Conservation (phyloP, 768 basidiomycete genomes). For the Gymnopilus dilepis region DNA sequence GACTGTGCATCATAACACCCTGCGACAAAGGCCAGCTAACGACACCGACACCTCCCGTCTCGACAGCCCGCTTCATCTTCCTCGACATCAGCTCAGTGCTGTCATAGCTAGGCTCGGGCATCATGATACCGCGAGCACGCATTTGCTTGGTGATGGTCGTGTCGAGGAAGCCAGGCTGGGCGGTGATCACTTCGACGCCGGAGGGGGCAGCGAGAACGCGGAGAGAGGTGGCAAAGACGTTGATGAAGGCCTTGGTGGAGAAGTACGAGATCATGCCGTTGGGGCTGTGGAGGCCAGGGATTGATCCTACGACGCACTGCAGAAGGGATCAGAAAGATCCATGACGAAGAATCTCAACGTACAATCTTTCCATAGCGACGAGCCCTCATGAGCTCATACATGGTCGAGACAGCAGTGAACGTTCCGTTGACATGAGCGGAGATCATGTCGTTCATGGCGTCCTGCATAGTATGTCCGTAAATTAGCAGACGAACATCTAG, state of each 20-base stretch:
- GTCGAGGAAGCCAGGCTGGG: conserved; percentile 34
- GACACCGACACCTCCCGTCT: conserved; percentile 32
- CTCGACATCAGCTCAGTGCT: conserved; percentile 28
- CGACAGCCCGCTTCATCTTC: conserved; percentile 31
- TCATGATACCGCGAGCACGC: conserved; percentile 29
- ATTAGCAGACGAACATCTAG: not conserved
- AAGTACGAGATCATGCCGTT: conserved; percentile 39
- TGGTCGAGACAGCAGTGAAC: conserved; percentile 29
- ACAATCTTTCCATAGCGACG: conserved; percentile 37
- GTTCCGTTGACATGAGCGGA: conserved; percentile 35
- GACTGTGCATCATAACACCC: conserved; percentile 27
- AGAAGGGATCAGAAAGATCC: not conserved
- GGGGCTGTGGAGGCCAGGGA: conserved; percentile 32
- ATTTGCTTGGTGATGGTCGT: conserved; percentile 33
- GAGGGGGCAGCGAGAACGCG: conserved; percentile 31
- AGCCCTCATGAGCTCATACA: conserved; percentile 36
- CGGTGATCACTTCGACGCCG: conserved; percentile 32
- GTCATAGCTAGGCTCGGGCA: conserved; percentile 25
- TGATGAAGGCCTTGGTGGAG: conserved; percentile 37
- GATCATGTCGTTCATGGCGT: conserved; percentile 33
- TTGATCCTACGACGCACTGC: conserved; percentile 37
- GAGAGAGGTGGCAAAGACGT: conserved; percentile 35
- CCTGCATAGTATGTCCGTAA: conserved; percentile 15
- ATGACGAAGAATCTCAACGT: not conserved
- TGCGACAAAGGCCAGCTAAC: conserved; percentile 33